Percentiles rank a stretch among this genome's conserved stretches.
These are phyloP conservation scores for Chernovozyma sophiae-reginae DNA, from an alignment of 1,139 yeast species.

Conservation along the genomic window DNA sequence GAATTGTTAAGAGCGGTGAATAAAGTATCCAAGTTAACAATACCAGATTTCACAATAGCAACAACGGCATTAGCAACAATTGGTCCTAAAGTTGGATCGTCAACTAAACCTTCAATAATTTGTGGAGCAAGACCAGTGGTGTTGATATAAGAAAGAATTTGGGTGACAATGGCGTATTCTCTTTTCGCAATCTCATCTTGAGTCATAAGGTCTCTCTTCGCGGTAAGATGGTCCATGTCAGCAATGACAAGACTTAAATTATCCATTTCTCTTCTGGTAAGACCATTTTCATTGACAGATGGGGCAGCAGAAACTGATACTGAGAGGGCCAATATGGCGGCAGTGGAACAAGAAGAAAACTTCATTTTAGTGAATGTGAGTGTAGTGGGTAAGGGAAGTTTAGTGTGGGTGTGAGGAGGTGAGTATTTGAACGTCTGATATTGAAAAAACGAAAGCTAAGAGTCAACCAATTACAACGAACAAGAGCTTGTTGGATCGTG, in stretches of 20 bases:
- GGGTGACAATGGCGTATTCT: slow-evolving; percentile 42
- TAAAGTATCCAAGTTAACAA: slow-evolving; percentile 34
- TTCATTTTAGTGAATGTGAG: slow-evolving; percentile 22
- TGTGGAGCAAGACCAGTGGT: slow-evolving; percentile 38
- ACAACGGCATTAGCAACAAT: slow-evolving; percentile 29
- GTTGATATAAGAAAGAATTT: slow-evolving; percentile 37
- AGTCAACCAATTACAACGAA: no score
- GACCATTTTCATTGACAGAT: slow-evolving; percentile 14
- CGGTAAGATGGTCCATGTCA: slow-evolving; percentile 23
- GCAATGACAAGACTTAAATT: slow-evolving; percentile 26
- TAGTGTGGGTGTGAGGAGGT: no score
- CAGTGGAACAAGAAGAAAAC: slow-evolving; percentile 25
- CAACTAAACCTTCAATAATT: slow-evolving; percentile 30
- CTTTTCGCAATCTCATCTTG: slow-evolving; percentile 21
- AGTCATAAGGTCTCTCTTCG: slow-evolving; percentile 27
- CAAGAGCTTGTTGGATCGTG: no score
- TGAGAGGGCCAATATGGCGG: slow-evolving; percentile 31
- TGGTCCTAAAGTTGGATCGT: slow-evolving; percentile 29
- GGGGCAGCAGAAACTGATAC: slow-evolving; percentile 36
- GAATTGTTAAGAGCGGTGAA: slow-evolving; percentile 42
- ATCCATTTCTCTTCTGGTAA: slow-evolving; percentile 31
- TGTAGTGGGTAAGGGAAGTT: no score
- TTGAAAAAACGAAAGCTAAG: no score
- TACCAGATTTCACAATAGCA: slow-evolving; percentile 29
- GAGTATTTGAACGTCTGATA: no score